Percentiles rank a stretch among this genome's conserved stretches.
phyloP scores from a whole-genome alignment of 2,329 filamentous ascomycete genomes.

The Scedosporium minutisporum region DNA sequence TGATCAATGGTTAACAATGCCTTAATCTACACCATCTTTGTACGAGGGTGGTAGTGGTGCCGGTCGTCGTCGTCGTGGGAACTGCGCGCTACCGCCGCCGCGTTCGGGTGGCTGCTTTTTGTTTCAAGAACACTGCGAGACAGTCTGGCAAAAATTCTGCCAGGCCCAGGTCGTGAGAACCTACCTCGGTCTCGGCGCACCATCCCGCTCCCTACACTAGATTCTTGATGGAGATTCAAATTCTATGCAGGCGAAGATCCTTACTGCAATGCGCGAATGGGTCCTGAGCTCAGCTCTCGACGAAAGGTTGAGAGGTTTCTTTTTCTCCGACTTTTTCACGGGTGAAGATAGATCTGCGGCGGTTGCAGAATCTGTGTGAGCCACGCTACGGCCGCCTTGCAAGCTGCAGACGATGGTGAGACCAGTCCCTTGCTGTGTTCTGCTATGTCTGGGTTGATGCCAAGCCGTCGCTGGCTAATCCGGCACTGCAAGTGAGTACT shows the following conservation, averaged over 20 bases:
- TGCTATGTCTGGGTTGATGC: not conserved
- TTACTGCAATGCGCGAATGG: no score
- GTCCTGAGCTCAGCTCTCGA: not conserved
- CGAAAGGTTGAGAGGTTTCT: not conserved
- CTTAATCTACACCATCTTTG: not conserved
- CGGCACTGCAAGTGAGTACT: not conserved
- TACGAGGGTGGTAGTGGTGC: not conserved
- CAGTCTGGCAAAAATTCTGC: not conserved
- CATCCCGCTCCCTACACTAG: not conserved
- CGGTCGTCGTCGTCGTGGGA: not conserved
- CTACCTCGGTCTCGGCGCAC: not conserved
- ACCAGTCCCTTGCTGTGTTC: not conserved
- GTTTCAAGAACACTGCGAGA: not conserved
- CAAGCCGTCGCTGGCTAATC: not conserved
- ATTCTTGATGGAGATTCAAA: not conserved
- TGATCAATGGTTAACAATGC: not conserved
- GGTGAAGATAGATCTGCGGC: not conserved
- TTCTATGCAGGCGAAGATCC: no score
- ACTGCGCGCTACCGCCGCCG: not conserved
- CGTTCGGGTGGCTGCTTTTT: not conserved
- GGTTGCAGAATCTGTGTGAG: not conserved
- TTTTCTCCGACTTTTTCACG: not conserved
- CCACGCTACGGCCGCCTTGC: not conserved
- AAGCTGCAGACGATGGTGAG: not conserved
- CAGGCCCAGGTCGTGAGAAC: not conserved